Evolutionary conservation across 2,329 filamentous ascomycete genomes (phyloP).

Genomic region (Ophiostoma himal-ulmi): DNA sequence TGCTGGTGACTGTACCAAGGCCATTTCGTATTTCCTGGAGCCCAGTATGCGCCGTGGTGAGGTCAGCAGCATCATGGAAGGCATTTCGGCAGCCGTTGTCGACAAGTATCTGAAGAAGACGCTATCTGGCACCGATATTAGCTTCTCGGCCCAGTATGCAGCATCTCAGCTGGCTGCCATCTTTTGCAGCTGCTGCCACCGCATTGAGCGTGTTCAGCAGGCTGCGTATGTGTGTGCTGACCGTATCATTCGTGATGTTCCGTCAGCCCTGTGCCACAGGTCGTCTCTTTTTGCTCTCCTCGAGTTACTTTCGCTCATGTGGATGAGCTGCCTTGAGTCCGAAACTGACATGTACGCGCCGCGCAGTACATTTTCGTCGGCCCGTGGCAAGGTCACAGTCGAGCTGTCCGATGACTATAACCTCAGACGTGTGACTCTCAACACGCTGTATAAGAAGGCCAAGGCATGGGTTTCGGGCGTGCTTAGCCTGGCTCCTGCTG

Average conservation of each 20-base stretch:
- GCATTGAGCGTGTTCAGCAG: slow-evolving; percentile 84
- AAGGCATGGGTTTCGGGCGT: slow-evolving; percentile 74
- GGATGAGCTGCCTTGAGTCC: slow-evolving; percentile 86
- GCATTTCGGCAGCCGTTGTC: slow-evolving; percentile 61
- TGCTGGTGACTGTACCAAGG: slow-evolving; percentile 82
- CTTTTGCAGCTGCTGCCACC: slow-evolving; percentile 86
- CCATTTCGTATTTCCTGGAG: slow-evolving; percentile 89
- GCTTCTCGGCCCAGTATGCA: slow-evolving; percentile 87
- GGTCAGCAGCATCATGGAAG: slow-evolving; percentile 60
- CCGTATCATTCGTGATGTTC: slow-evolving; percentile 75
- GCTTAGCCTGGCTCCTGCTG: slow-evolving; percentile 78
- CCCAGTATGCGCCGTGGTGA: slow-evolving; percentile 67
- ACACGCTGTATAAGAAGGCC: slow-evolving; percentile 69
- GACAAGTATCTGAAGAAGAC: slow-evolving; percentile 74
- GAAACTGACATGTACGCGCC: slow-evolving; percentile 93
- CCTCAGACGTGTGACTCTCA: slow-evolving; percentile 73
- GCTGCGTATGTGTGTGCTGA: slow-evolving; percentile 79
- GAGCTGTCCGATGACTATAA: slow-evolving; percentile 91
- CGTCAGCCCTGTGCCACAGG: slow-evolving; percentile 84
- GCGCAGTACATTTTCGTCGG: slow-evolving; percentile 71
- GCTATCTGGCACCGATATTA: slow-evolving; percentile 61
- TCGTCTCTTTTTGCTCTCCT: slow-evolving; percentile 87
- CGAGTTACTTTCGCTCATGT: slow-evolving; percentile 89
- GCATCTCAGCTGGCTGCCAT: slow-evolving; percentile 80
- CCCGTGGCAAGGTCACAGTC: slow-evolving; percentile 70